Evolutionary conservation across 192 early-diverging fungal species (phyloP).

Genomic region (Backusella tarrabulga): DNA sequence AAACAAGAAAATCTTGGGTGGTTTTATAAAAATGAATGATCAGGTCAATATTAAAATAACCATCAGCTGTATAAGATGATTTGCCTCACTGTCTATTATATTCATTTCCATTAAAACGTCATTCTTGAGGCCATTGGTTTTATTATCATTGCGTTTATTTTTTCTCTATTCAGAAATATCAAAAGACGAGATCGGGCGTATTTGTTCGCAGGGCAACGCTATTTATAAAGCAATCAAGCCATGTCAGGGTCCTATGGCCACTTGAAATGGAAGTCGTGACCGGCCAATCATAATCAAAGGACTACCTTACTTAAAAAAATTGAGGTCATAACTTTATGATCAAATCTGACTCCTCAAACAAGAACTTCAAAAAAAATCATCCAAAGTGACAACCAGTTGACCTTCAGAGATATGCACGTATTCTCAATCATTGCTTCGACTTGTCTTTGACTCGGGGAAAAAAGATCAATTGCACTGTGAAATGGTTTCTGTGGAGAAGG

Average conservation of each 20-base stretch:
- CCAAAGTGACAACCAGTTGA: constrained; percentile 63
- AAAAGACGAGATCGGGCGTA: constrained; percentile 77
- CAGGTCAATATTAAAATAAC: neutral
- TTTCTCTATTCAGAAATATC: constrained; percentile 60
- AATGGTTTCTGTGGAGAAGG: too few relatives aligned
- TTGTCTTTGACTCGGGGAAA: too few relatives aligned
- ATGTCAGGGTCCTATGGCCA: constrained; percentile 76
- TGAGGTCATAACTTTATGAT: constrained; percentile 96
- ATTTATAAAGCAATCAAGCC: constrained; percentile 51
- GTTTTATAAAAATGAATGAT: neutral
- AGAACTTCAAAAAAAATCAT: constrained; percentile 79
- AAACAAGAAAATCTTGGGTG: neutral
- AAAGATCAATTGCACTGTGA: too few relatives aligned
- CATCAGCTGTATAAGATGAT: neutral
- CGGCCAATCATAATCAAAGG: constrained; percentile 87
- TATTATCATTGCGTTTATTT: constrained; percentile 35
- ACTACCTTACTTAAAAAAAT: constrained; percentile 88
- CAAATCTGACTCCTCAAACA: constrained; percentile 69
- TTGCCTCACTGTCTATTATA: constrained; percentile 13
- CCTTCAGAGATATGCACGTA: constrained; percentile 24
- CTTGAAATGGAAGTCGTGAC: constrained; percentile 72
- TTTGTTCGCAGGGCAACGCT: constrained; percentile 78
- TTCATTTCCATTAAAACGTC: constrained; percentile 68
- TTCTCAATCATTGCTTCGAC: too few relatives aligned
- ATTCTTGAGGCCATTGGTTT: constrained; percentile 46